Base-by-base conservation (phyloP, 441 rosid genomes). In the Geranium incanum region DNA sequence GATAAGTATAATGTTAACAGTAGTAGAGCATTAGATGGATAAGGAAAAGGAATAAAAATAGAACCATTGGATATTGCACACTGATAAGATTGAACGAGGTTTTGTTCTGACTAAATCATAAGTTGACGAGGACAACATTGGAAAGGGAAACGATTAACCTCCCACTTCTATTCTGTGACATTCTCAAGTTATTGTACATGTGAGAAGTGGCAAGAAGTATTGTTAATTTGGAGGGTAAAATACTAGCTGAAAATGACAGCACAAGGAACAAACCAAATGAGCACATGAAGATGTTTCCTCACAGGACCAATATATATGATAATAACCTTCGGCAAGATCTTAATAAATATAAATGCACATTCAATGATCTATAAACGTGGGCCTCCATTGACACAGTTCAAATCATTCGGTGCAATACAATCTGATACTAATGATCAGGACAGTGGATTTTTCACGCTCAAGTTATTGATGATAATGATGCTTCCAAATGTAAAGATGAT, bases 391-490 rank as follows among this genome's bases (percentile, higher is more conserved):
- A 36, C 39, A 33, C 67, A 65, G 36, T 16, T 60, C 36, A 60
- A 60, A 19, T 60, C n/a, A 60, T 60, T 59, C 19, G 28, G 33
- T 59, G 41, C 68, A 65, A 64, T 64, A 64, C 67, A 64, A 21
- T 23, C 37, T 62, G 66, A 62, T 16, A 55, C 19, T n/a, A 62
- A 36, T 65, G 68, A 65, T 36, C 18, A 3, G 5, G 60, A 52
- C 64, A 59, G 3, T 59, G 28, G 64, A 18, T 59, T 59, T 59
- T 16, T 19, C 64, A 59, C 1, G 64, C 11, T 52, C 15, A 52
- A 3, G n/a, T 52, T 15, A 18, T 16, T 16, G 4, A 16, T 45
- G 3, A 11, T 66, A 13, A 37, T 37, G 6, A 28, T 4, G 39
- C 19, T 66, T 41, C 15, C 1, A 36, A 66, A 66, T 36, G 19